Evolutionary conservation across 148 eudicot genomes (phyloP).

Genomic region (Silene conica): DNA sequence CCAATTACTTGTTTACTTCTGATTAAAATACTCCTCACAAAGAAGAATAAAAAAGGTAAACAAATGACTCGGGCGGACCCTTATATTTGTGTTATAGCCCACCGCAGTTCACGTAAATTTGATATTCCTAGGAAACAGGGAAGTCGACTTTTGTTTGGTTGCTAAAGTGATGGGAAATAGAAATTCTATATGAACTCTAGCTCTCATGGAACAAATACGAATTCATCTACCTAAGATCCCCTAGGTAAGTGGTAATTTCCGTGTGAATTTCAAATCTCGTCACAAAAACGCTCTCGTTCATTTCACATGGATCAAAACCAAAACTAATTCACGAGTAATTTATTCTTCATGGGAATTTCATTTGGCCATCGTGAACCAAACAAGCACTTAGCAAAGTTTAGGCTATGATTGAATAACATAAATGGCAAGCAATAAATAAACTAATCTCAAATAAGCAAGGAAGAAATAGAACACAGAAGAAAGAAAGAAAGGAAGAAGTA

Average conservation of each 20-base stretch:
- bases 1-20: too few species aligned
- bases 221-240: background rate
- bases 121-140: too few species aligned
- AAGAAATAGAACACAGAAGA: slow-evolving; percentile 2
- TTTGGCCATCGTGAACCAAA: background rate
- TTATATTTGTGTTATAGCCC: background rate
- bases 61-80: too few species aligned
- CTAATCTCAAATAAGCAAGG: background rate
- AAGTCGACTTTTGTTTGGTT: background rate
- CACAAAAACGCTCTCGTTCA: background rate
- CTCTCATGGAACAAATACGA: background rate
- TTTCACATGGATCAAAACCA: background rate
- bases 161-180: background rate
- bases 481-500: slow-evolving; percentile 21
- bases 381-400: background rate
- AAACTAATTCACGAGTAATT: background rate
- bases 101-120: background rate
- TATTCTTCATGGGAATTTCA: too few species aligned
- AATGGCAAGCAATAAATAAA: background rate
- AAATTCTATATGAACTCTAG: too few species aligned
- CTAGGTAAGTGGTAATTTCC: background rate
- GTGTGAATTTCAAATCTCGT: background rate
- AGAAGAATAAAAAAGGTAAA: too few species aligned
- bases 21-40: too few species aligned
- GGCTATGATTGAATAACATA: background rate